These are phyloP conservation scores for Seiridium unicorne DNA, from an alignment of 2,329 filamentous ascomycete genomes.

Conservation along the genomic window DNA sequence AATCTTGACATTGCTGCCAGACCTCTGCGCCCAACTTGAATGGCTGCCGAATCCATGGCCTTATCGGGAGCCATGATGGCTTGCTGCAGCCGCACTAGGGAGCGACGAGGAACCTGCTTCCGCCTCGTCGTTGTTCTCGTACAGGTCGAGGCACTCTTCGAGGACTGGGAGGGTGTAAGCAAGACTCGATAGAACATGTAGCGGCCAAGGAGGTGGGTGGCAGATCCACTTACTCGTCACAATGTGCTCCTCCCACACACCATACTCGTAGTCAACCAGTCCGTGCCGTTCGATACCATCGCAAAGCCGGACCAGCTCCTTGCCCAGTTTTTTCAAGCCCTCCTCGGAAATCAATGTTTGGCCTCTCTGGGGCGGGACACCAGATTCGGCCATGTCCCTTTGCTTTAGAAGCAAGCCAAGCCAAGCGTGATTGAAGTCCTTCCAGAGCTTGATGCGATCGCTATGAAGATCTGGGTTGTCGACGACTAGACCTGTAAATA, in stretches of 20 bases:
- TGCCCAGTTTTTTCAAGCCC: conserved; percentile 74
- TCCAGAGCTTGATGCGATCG: conserved; percentile 83
- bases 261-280: conserved; percentile 96
- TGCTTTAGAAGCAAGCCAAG: conserved; percentile 80
- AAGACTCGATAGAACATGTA: neutral
- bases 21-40: neutral
- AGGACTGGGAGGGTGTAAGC: conserved; percentile 21
- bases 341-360: conserved; percentile 67
- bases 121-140: conserved; percentile 36
- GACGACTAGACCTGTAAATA: conserved; percentile 69
- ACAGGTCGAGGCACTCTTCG: conserved; percentile 42
- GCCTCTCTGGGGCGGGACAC: conserved; percentile 53
- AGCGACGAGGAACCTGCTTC: conserved; percentile 25
- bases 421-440: conserved; percentile 94
- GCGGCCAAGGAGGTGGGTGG: neutral
- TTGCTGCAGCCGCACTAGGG: conserved; percentile 17
- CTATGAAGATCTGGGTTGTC: conserved; percentile 76
- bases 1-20: neutral
- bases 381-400: conserved; percentile 68
- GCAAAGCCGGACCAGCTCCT: conserved; percentile 77
- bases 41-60: neutral
- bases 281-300: conserved; percentile 87
- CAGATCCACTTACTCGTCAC: conserved; percentile 65
- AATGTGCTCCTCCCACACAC: conserved; percentile 93
- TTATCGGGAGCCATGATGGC: conserved; percentile 17